These are phyloP conservation scores for Trametes cingulata DNA, from an alignment of 768 basidiomycete species.

Conservation along the genomic window DNA sequence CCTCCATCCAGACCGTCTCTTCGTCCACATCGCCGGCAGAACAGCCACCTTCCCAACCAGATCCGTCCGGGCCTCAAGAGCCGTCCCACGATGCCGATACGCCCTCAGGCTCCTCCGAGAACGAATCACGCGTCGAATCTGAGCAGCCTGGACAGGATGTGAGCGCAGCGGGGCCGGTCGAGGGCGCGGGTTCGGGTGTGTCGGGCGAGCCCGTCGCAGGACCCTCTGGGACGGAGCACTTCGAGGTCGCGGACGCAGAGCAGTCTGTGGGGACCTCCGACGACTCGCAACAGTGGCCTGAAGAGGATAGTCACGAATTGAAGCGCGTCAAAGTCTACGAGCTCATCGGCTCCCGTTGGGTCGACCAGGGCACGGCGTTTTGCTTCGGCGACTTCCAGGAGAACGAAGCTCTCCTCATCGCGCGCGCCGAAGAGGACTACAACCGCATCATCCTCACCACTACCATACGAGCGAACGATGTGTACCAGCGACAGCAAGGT, in stretches of 20 bases:
- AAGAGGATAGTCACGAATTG: conserved; percentile 65
- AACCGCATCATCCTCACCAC: conserved; percentile 75
- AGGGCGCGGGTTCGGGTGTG: conserved; percentile 2
- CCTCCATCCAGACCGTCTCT: conserved; percentile 35
- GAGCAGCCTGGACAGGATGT: conserved; percentile 6
- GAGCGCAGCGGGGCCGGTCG: conserved; percentile 1
- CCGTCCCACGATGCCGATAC: conserved; percentile 16
- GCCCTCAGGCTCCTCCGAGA: conserved; percentile 5
- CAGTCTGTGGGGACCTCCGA: conserved; percentile 42
- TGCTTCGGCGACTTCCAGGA: conserved; percentile 88
- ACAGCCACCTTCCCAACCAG: conserved; percentile 33
- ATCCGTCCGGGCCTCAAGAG: conserved; percentile 12
- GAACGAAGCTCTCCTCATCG: conserved; percentile 79
- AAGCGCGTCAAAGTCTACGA: conserved; percentile 98
- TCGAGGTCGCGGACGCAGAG: conserved; percentile 11
- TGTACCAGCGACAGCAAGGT: conserved; percentile 89
- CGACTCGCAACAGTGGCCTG: conserved; percentile 62
- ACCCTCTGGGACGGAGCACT: conserved; percentile 4
- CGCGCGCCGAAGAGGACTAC: conserved; percentile 76
- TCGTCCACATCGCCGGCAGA: conserved; percentile 30
- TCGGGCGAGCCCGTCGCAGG: conserved; percentile 10
- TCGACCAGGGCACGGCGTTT: conserved; percentile 95
- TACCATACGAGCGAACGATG: conserved; percentile 79
- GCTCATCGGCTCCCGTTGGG: conserved; percentile 88
- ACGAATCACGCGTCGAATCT: conserved; percentile 23